Evolutionary conservation across 2,329 filamentous ascomycete genomes (phyloP).

Genomic region (Neophaeococcomyces aloes): DNA sequence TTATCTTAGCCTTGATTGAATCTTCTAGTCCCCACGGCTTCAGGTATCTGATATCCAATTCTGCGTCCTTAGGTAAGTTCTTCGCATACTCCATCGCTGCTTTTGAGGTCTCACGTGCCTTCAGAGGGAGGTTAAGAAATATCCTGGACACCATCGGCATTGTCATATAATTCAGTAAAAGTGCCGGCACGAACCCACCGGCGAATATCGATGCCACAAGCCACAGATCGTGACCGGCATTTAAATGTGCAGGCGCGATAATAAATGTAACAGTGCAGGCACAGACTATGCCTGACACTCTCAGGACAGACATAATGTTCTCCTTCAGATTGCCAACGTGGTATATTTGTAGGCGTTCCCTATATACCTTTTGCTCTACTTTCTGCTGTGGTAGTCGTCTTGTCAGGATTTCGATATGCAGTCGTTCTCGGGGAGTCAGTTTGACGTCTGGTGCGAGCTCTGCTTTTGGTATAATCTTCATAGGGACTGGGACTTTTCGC

Average conservation of each 20-base stretch:
- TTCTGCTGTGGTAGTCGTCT: conserved; percentile 12
- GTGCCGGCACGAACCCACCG: conserved; percentile 52
- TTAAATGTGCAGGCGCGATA: conserved; percentile 49
- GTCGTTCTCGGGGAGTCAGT: conserved; percentile 19
- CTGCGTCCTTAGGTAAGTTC: conserved; percentile 34
- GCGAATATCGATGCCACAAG: conserved; percentile 15
- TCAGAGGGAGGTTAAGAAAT: conserved; percentile 56
- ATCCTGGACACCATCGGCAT: conserved; percentile 64
- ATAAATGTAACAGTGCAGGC: conserved; percentile 57
- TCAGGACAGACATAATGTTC: conserved; percentile 58
- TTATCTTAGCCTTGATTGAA: conserved; percentile 32
- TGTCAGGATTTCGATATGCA: conserved; percentile 21
- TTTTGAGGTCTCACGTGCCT: conserved; percentile 51
- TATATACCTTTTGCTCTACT: conserved; percentile 13
- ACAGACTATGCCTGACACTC: conserved; percentile 60
- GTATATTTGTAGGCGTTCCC: conserved; percentile 56
- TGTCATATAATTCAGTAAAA: conserved; percentile 54
- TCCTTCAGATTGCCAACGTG: conserved; percentile 60
- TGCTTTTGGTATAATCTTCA: conserved; percentile 20
- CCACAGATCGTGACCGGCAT: conserved; percentile 24
- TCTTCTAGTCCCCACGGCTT: conserved; percentile 35
- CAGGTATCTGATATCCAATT: conserved; percentile 37
- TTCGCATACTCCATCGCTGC: conserved; percentile 34
- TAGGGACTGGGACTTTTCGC: conserved; percentile 16
- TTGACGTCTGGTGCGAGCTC: conserved; percentile 17